Evolutionary conservation across 2,329 filamentous ascomycete species (phyloP), one percentile per base, ranked within the genome.

Genomic region (Arthrobotrys entomopaga): DNA sequence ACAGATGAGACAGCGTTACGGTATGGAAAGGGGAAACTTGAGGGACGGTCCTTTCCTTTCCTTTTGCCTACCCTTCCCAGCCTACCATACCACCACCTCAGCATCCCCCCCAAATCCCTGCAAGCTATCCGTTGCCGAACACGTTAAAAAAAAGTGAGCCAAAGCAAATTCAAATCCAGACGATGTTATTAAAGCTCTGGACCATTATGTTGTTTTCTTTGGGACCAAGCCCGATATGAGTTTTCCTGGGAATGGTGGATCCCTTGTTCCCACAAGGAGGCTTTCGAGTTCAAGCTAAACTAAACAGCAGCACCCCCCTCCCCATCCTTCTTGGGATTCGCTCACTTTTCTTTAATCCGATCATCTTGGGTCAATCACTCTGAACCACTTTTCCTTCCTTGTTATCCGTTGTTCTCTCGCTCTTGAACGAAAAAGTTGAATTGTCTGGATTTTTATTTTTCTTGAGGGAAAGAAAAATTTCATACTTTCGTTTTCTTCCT

Each of bases 111-210:
- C 57, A 11, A 57, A 74, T 74, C 70, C 70, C 70, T 74, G 70
- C 70, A 58, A 67, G 70, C 43, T 74, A 74, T 56, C 70, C 70
- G 70, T 64, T 67, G 63, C 70, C 70, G 70, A 67, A 67, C 70
- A 74, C 70, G 70, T 74, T 74, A 57, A 64, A n/a, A n/a, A n/a
- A n/a, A n/a, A 71, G 67, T 72, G 67, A 54, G 67, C 54, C 54
- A 59, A 60, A 54, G 54, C 38, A 46, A 46, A 46, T 34, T 15
- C 42, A 64, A n/a, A 73, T 59, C 53, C 60, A 65, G 60, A 56
- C 29, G 29, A 53, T 61, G 61, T 66, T 61, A 61, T 63, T 59
- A 67, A 74, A 74, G 63, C 70, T 74, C 61, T 72, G 60, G 61
- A 59, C 54, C 43, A 26, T 43, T 66, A 61, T 73, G 67, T 61